Conservation (phyloP, 176 grass and related monocot species). For the Avena atlantica region DNA sequence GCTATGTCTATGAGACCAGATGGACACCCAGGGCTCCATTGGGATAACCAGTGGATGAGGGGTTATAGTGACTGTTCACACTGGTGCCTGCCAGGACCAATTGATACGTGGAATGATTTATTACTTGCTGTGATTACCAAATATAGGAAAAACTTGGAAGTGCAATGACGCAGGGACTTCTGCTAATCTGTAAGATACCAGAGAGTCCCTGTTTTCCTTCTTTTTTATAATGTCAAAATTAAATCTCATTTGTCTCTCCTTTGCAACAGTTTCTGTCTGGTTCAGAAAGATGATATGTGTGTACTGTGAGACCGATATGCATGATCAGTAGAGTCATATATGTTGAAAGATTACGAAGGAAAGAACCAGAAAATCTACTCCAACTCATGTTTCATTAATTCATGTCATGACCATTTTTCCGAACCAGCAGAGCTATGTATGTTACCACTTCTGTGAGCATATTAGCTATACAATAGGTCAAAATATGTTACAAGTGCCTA, state of each 20-base stretch:
- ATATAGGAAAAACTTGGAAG: conserved; percentile 30
- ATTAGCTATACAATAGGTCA: conserved; percentile 18
- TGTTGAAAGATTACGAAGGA: conserved; percentile 17
- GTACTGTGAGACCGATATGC: not conserved
- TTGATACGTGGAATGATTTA: conserved; percentile 55
- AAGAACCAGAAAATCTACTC: not conserved
- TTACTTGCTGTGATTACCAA: conserved; percentile 38
- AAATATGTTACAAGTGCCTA: conserved; percentile 9
- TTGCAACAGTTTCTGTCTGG: not conserved
- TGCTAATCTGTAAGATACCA: not conserved
- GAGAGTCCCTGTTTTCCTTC: not conserved
- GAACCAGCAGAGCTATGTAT: not conserved
- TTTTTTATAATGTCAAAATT: not conserved
- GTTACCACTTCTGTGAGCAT: not conserved
- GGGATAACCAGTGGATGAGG: conserved; percentile 59
- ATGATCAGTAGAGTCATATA: conserved; percentile 8
- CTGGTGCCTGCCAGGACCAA: conserved; percentile 57
- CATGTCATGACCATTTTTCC: not conserved
- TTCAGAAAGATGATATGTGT: conserved; percentile 28
- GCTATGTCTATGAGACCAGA: conserved; percentile 62
- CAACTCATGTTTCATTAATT: not conserved
- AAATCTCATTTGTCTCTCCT: not conserved
- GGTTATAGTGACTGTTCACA: conserved; percentile 60
- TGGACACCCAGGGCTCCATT: conserved; percentile 59
- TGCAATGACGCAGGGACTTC: conserved; percentile 28